phyloP scores from a whole-genome alignment of 1,284 basidiomycete genomes.

The Malassezia psittaci region DNA sequence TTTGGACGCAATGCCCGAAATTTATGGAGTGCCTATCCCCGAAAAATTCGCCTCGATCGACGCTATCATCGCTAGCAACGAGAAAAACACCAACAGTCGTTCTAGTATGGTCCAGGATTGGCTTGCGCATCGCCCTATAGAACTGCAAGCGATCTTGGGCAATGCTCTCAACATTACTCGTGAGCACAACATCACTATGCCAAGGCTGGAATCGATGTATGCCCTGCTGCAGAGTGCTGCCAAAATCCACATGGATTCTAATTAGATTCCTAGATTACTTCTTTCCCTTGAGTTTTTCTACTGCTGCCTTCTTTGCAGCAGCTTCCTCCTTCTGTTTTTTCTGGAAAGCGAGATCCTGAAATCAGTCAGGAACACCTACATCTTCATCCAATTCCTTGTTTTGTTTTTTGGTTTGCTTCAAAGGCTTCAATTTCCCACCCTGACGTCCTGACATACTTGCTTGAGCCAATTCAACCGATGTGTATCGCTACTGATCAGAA shows the following conservation, averaged over 20 bases:
- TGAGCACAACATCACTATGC: conserved; percentile 47
- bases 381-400: conserved; percentile 38
- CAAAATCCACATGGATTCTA: neutral
- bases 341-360: conserved; percentile 35
- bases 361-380: conserved; percentile 20
- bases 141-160: conserved; percentile 49
- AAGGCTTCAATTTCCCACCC: conserved; percentile 41
- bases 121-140: conserved; percentile 48
- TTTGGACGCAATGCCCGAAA: conserved; percentile 44
- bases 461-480: too few species aligned
- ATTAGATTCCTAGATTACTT: conserved; percentile 21
- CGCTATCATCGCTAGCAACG: conserved; percentile 47
- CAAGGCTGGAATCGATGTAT: conserved; percentile 49
- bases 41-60: conserved; percentile 47
- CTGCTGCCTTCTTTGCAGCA: conserved; percentile 34
- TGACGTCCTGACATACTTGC: conserved; percentile 33
- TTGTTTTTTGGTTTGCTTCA: conserved; percentile 40
- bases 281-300: conserved; percentile 28
- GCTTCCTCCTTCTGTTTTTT: conserved; percentile 39
- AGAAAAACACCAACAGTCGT: conserved; percentile 47
- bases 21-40: conserved; percentile 47
- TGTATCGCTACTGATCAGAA: too few species aligned
- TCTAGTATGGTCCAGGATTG: conserved; percentile 51
- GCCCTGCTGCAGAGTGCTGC: conserved; percentile 47
- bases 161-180: conserved; percentile 47